Evolutionary conservation across 1,139 yeast genomes (phyloP).

Genomic region (Arxiozyma bovina): DNA sequence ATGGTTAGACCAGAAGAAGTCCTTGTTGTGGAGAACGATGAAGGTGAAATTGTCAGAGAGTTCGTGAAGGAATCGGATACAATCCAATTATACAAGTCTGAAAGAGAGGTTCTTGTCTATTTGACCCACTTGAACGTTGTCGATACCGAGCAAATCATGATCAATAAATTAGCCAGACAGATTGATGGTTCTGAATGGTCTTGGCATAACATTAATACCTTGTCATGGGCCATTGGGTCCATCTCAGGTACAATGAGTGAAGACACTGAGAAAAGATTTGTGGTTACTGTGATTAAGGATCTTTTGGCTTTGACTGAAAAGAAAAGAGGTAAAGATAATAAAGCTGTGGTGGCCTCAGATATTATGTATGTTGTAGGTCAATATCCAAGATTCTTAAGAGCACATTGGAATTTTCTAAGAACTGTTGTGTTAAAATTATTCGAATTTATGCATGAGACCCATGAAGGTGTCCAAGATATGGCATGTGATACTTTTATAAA

Average conservation of each 20-base stretch:
- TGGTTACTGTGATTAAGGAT: slow-evolving; percentile 88
- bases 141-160: slow-evolving; percentile 92
- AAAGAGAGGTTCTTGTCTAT: slow-evolving; percentile 92
- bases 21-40: slow-evolving; percentile 91
- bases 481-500: slow-evolving; percentile 98
- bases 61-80: slow-evolving; percentile 96
- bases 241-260: slow-evolving; percentile 98
- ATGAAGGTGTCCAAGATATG: slow-evolving; percentile 99
- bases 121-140: slow-evolving; percentile 90
- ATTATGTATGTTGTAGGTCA: slow-evolving; percentile 99
- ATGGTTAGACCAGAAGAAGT: slow-evolving; percentile 99
- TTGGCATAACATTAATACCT: slow-evolving; percentile 93
- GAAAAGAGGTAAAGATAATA: slow-evolving; percentile 95
- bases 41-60: slow-evolving; percentile 97
- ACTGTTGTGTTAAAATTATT: slow-evolving; percentile 92
- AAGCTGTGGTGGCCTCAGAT: slow-evolving; percentile 97
- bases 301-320: slow-evolving; percentile 83
- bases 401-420: slow-evolving; percentile 95
- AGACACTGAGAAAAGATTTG: slow-evolving; percentile 89
- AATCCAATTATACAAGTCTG: slow-evolving; percentile 84
- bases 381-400: slow-evolving; percentile 92
- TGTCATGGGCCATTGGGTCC: slow-evolving; percentile 99
- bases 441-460: slow-evolving; percentile 99
- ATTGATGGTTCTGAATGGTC: slow-evolving; percentile 98
- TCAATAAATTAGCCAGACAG: slow-evolving; percentile 80